Percentiles rank a stretch among this genome's conserved stretches.
phyloP scores from a whole-genome alignment of 139 green algal genomes.

The Picochlorum sp. region DNA sequence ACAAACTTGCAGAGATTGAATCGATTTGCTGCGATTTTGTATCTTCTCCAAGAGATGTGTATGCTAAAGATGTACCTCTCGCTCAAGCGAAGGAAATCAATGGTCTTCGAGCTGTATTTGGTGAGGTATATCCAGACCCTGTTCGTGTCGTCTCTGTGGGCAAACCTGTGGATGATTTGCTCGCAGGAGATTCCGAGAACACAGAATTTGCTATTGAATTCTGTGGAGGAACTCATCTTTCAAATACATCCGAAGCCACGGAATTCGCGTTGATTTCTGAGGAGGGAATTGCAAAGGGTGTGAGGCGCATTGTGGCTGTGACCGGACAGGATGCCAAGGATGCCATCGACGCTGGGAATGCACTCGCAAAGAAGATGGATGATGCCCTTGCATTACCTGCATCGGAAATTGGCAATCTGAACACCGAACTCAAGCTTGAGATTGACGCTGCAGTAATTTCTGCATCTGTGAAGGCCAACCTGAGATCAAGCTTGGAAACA shows the following conservation, averaged over 20 bases:
- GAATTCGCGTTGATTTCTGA: slow-evolving; percentile 90
- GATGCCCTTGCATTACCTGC: slow-evolving; percentile 23
- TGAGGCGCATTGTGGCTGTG: slow-evolving; percentile 73
- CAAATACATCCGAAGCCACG: slow-evolving; percentile 67
- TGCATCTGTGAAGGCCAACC: slow-evolving; percentile 52
- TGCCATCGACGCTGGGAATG: slow-evolving; percentile 56
- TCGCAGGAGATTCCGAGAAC: slow-evolving; percentile 42
- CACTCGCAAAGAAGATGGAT: slow-evolving; percentile 45
- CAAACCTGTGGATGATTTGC: slow-evolving; percentile 71
- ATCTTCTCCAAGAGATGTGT: slow-evolving; percentile 47
- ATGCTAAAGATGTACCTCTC: slow-evolving; percentile 74
- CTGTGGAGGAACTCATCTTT: slow-evolving; percentile 94
- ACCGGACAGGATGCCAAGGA: slow-evolving; percentile 62
- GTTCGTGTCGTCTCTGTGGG: slow-evolving; percentile 92
- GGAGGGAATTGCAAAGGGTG: slow-evolving; percentile 90
- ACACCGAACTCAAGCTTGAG: slow-evolving; percentile 41
- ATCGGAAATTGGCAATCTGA: slow-evolving; percentile 35
- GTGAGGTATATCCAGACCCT: slow-evolving; percentile 96
- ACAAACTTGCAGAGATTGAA: slow-evolving; percentile 47
- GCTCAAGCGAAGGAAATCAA: slow-evolving; percentile 72
- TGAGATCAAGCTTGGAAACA: slow-evolving; percentile 54
- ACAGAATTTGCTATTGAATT: slow-evolving; percentile 80
- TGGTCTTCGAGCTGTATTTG: slow-evolving; percentile 90
- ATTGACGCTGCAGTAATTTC: slow-evolving; percentile 63
- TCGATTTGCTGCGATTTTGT: slow-evolving; percentile 51